phyloP scores from a whole-genome alignment of 225 moss, liverwort and hornwort genomes.

The Neckera pumila region DNA sequence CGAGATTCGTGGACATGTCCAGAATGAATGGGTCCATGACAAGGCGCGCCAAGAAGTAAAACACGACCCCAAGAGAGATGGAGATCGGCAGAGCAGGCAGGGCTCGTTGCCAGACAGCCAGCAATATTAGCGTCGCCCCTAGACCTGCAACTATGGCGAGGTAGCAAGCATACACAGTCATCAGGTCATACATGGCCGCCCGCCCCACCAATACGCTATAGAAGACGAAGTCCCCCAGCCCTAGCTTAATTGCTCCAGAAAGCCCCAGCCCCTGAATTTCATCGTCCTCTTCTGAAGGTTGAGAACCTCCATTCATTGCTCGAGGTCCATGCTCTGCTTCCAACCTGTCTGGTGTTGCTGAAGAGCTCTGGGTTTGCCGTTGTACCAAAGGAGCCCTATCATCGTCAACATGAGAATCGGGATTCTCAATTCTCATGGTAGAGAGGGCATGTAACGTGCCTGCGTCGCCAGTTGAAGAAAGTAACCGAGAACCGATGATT shows the following conservation, averaged over 20 bases:
- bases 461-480: constrained; percentile 30
- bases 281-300: constrained; percentile 30
- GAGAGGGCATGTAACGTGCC: constrained; percentile 30
- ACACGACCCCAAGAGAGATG: constrained; percentile 77
- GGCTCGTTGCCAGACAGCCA: constrained; percentile 83
- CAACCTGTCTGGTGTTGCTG: constrained; percentile 28
- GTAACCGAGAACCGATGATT: constrained; percentile 33
- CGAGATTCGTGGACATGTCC: constrained; percentile 66
- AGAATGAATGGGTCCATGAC: constrained; percentile 78
- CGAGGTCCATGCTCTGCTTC: constrained; percentile 22
- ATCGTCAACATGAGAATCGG: constrained; percentile 32
- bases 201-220: constrained; percentile 97
- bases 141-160: constrained; percentile 87
- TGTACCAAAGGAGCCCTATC: constrained; percentile 66
- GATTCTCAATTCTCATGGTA: constrained; percentile 4
- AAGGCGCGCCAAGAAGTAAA: constrained; percentile 85
- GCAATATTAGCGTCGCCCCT: constrained; percentile 68
- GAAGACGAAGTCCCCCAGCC: constrained; percentile 94
- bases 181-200: constrained; percentile 97
- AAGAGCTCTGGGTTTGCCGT: constrained; percentile 22
- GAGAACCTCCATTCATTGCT: constrained; percentile 17
- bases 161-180: constrained; percentile 99
- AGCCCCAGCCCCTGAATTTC: constrained; percentile 58
- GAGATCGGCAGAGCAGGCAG: constrained; percentile 97
- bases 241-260: constrained; percentile 85